These are phyloP conservation scores for Lanmaoa pseudosensibilis DNA, from an alignment of 768 basidiomycete species.

Conservation along the genomic window DNA sequence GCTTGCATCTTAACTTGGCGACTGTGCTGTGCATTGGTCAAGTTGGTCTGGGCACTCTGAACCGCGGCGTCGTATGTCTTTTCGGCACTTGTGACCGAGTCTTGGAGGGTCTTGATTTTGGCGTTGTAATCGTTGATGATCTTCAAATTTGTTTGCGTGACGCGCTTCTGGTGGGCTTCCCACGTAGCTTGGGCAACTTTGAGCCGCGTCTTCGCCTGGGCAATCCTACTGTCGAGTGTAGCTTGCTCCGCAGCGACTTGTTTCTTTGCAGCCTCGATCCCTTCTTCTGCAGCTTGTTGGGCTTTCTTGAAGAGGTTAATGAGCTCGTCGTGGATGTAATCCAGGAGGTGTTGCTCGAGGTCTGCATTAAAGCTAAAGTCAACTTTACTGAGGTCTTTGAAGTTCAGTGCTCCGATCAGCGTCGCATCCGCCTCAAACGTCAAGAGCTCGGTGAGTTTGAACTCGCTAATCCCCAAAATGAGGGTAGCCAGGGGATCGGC, in stretches of 20 bases:
- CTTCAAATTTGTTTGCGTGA: not conserved
- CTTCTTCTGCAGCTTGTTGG: not conserved
- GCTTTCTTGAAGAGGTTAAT: not conserved
- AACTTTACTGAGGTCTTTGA: slow-evolving; percentile 5
- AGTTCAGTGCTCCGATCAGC: slow-evolving; percentile 2
- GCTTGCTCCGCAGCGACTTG: not conserved
- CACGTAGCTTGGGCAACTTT: not conserved
- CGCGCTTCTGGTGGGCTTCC: not conserved
- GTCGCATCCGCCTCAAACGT: slow-evolving; percentile 5
- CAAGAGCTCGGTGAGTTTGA: slow-evolving; percentile 5
- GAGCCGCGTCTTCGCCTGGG: not conserved
- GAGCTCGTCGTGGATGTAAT: slow-evolving; percentile 7
- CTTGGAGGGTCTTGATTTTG: not conserved
- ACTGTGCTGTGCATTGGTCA: slow-evolving; percentile 2
- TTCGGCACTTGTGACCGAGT: not conserved
- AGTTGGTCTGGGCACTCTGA: not conserved
- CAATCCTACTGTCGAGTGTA: not conserved
- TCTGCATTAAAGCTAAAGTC: slow-evolving; percentile 5
- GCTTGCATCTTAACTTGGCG: slow-evolving; percentile 2
- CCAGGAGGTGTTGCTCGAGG: slow-evolving; percentile 8
- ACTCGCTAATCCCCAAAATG: not conserved
- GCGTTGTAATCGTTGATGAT: slow-evolving; percentile 1
- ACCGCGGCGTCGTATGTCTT: not conserved
- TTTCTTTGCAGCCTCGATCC: not conserved
- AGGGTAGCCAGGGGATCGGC: not conserved